Evolutionary conservation across 139 green algal species (phyloP).

Genomic region (Chlamydomonas urium): DNA sequence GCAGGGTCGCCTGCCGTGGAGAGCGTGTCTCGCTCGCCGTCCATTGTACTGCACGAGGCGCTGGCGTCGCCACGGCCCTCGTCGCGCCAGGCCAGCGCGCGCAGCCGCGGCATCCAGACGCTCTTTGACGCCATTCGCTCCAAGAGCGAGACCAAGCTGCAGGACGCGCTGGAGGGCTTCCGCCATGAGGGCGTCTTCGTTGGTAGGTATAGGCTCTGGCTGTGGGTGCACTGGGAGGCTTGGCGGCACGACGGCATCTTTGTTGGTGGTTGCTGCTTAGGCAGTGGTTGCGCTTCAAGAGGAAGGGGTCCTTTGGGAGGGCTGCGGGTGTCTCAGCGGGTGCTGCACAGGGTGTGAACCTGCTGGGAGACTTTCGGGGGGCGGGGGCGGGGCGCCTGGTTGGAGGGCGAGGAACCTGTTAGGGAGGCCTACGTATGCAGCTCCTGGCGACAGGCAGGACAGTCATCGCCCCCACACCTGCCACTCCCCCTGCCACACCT

Average conservation of each 20-base stretch:
- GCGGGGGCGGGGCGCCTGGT: neutral
- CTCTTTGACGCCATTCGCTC: conserved; percentile 10
- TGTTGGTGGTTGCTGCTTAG: neutral
- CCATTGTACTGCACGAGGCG: too few species aligned
- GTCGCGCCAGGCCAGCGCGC: neutral
- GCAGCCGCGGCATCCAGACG: neutral
- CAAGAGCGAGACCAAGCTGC: conserved; percentile 7
- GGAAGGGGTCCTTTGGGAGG: neutral
- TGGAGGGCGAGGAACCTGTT: neutral
- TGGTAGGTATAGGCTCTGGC: neutral
- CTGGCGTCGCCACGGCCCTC: too few species aligned
- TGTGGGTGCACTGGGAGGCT: neutral
- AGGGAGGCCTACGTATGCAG: too few species aligned
- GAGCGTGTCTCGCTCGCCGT: too few species aligned
- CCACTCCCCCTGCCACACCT: neutral
- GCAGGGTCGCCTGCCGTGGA: too few species aligned
- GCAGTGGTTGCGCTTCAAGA: neutral
- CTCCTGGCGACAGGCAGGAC: neutral
- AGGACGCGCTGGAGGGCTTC: neutral
- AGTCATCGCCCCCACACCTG: neutral
- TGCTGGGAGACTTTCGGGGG: neutral
- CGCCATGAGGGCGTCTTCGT: neutral
- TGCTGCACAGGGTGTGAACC: neutral
- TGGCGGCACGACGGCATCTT: neutral
- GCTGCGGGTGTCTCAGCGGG: neutral